A percentile compares a stretch with the other conserved stretches of the same genome.
Evolutionary conservation across 331 rosid species (phyloP).

Genomic region (Rosa hybrid): DNA sequence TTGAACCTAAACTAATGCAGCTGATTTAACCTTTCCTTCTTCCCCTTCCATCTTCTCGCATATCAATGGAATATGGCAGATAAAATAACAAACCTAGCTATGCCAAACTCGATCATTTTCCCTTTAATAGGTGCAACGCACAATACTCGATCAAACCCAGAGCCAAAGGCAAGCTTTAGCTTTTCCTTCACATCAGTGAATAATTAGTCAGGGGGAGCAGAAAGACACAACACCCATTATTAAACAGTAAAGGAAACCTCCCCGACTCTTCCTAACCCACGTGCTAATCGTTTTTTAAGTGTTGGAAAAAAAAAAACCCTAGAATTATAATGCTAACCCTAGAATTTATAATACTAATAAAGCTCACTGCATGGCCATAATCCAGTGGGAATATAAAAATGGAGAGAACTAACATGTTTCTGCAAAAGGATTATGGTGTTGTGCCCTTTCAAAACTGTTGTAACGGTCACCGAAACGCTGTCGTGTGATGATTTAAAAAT

Average conservation of each 20-base stretch:
- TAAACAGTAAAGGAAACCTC: slow-evolving; percentile 32
- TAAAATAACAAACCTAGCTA: slow-evolving; percentile 6
- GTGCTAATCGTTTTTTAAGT: slow-evolving; percentile 33
- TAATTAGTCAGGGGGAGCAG: background rate
- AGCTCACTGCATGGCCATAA: background rate
- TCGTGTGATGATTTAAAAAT: background rate
- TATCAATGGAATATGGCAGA: slow-evolving; percentile 4
- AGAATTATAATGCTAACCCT: background rate
- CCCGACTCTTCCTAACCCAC: slow-evolving; percentile 30
- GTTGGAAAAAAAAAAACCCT: background rate
- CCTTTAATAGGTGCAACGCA: background rate
- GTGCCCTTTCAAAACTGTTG: background rate
- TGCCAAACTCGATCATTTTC: background rate
- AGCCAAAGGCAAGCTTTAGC: slow-evolving; percentile 8
- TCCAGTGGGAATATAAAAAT: slow-evolving; percentile 9
- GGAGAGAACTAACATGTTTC: background rate
- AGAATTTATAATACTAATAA: background rate
- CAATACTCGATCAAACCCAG: background rate
- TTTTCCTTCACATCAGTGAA: background rate
- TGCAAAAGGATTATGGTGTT: background rate
- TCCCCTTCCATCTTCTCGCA: background rate
- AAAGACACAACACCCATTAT: background rate
- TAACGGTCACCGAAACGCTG: background rate
- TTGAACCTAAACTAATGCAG: slow-evolving; percentile 1
- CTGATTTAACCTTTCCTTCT: background rate